phyloP scores from a whole-genome alignment of 163 green algal genomes.

The Chlamydomonas reinhardtii region DNA sequence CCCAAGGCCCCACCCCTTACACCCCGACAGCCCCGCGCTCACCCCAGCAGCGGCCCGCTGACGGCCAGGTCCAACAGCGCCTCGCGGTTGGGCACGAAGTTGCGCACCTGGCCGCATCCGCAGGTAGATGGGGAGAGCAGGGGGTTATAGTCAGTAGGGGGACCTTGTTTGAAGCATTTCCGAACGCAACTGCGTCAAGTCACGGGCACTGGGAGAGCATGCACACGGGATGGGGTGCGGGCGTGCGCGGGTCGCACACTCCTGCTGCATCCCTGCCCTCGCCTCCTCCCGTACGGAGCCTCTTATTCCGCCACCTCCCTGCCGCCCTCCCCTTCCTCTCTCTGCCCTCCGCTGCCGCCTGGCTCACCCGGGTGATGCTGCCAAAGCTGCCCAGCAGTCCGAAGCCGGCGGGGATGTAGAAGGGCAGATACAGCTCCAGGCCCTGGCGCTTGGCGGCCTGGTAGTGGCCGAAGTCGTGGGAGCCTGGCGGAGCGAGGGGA shows the following conservation, averaged over 20 bases:
- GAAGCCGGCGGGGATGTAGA: slow-evolving; percentile 85
- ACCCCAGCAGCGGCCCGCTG: slow-evolving; percentile 70
- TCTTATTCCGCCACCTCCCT: too few relatives aligned
- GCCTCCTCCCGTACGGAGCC: too few relatives aligned
- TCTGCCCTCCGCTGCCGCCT: background rate
- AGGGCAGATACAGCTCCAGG: slow-evolving; percentile 76
- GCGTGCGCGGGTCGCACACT: too few relatives aligned
- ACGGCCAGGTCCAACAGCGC: slow-evolving; percentile 73
- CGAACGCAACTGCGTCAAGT: too few relatives aligned
- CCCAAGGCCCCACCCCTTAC: too few relatives aligned
- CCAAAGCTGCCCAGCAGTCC: slow-evolving; percentile 88
- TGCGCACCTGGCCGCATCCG: slow-evolving; percentile 1
- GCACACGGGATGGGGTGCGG: too few relatives aligned
- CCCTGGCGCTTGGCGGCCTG: slow-evolving; percentile 67
- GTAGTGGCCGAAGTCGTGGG: slow-evolving; percentile 83
- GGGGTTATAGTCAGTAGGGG: too few relatives aligned
- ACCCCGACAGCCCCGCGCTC: background rate
- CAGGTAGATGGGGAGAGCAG: too few relatives aligned
- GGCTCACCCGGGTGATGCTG: slow-evolving; percentile 80
- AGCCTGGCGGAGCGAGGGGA: slow-evolving; percentile 48
- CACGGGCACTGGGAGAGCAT: too few relatives aligned
- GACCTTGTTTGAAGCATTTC: too few relatives aligned
- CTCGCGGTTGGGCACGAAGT: slow-evolving; percentile 63
- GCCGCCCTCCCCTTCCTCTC: too few relatives aligned
- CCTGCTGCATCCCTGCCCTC: too few relatives aligned